Evolutionary conservation across 176 grass and related monocot species (phyloP).

Genomic region (Metroxylon sagu): DNA sequence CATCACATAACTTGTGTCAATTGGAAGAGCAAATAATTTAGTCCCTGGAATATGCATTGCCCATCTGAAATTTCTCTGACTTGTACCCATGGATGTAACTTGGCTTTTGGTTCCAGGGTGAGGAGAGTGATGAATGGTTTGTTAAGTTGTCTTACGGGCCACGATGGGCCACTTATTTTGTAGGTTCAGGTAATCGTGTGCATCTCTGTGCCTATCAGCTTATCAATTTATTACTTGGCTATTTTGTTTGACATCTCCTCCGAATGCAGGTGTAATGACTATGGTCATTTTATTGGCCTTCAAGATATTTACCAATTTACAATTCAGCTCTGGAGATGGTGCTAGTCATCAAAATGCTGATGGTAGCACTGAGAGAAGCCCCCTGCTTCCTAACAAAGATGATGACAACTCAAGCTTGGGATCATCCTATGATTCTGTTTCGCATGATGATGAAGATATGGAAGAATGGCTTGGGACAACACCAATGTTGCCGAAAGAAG

Average conservation of each 20-base stretch:
- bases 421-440: slow-evolving; percentile 75
- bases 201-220: not conserved
- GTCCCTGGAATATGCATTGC: too few species aligned
- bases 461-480: slow-evolving; percentile 12
- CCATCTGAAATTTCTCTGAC: too few species aligned
- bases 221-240: not conserved
- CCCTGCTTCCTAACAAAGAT: slow-evolving; percentile 46
- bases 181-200: slow-evolving; percentile 40
- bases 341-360: not conserved
- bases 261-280: slow-evolving; percentile 34
- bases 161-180: slow-evolving; percentile 49
- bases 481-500: slow-evolving; percentile 9
- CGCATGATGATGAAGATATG: slow-evolving; percentile 38
- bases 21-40: too few species aligned
- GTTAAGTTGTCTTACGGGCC: slow-evolving; percentile 57
- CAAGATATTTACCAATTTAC: slow-evolving; percentile 31
- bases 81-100: too few species aligned
- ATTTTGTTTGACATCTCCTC: not conserved
- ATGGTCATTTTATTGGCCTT: slow-evolving; percentile 37
- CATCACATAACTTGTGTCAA: too few species aligned
- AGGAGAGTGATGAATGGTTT: slow-evolving; percentile 22
- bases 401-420: slow-evolving; percentile 55
- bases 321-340: slow-evolving; percentile 11
- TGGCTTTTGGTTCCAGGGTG: slow-evolving; percentile 20
- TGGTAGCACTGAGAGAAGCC: slow-evolving; percentile 4